Base-by-base conservation (phyloP, 208 protist species). In the Leishmania mexicana region DNA sequence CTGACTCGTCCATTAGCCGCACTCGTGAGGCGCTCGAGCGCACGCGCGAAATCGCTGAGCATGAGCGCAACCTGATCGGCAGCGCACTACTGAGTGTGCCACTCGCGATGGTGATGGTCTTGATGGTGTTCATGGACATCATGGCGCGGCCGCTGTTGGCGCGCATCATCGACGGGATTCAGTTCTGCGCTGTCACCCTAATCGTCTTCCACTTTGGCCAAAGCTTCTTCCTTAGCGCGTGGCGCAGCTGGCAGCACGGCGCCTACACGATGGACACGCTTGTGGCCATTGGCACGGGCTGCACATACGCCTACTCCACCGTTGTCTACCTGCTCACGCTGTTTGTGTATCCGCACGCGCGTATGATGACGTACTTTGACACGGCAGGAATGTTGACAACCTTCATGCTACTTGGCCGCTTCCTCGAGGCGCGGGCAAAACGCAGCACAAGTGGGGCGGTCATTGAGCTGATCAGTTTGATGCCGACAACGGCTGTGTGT, bases 351-450 rank as follows among this genome's bases (percentile, higher is more conserved):
- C 80, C 81, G 2, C 53, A 80, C 2, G 28, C 28, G 19, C 83
- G 89, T 64, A 84, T 92, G 76, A 87, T 83, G 62, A 91, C 83
- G 24, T 99, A 99, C 83, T 99, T 99, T 83, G 98, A 99, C 82
- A 99, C 99, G 7, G 93, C 96, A 0, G 96, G 94, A 42, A 95
- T 98, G 85, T 87, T 99, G 10, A 96, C 99, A 6, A 94, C 95
- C 15, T 99, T 99, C 80, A 98, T 99, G 89, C 90, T 99, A 73
- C 90, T 99, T 4, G 99, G 99, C 2, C 96, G 98, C 79, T 99
- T 94, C 67, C 89, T 99, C 2, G 98, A 99, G 87, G 88, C 89
- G 1, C 80, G 92, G n/a, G 98, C 99, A 24, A 99, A 99, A 84
- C 89, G 95, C 38, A 93, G 95, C 76, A 98, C 98, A 31, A 96